These are phyloP conservation scores for Magnaporthiopsis poae DNA, from an alignment of 2,329 filamentous ascomycete genomes.

Conservation along the genomic window DNA sequence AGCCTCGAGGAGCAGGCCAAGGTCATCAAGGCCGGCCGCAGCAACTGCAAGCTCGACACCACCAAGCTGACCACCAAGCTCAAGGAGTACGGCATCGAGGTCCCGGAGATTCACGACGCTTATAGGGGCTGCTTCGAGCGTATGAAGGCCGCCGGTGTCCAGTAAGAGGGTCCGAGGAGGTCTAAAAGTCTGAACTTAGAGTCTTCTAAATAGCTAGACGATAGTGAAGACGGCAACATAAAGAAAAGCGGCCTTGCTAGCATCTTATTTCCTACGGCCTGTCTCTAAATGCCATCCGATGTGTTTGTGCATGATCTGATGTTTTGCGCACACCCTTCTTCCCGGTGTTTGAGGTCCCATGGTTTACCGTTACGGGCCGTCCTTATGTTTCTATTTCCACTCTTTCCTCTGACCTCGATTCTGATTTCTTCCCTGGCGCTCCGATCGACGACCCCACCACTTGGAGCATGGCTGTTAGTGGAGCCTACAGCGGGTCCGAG, in stretches of 20 bases:
- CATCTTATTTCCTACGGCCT: background rate
- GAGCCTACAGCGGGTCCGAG: background rate
- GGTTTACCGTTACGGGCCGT: too few species aligned
- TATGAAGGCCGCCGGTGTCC: slow-evolving; percentile 47
- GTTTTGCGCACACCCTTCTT: too few species aligned
- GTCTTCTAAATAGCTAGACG: background rate
- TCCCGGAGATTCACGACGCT: slow-evolving; percentile 53
- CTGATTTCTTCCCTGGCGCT: too few species aligned
- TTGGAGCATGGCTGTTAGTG: too few species aligned
- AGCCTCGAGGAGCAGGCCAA: slow-evolving; percentile 55
- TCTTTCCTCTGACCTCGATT: too few species aligned
- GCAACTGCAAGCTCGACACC: slow-evolving; percentile 56
- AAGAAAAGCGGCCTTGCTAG: background rate
- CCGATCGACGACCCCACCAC: too few species aligned
- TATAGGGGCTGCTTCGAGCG: slow-evolving; percentile 54
- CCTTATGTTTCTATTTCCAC: background rate
- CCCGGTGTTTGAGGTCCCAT: too few species aligned
- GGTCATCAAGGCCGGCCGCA: slow-evolving; percentile 57
- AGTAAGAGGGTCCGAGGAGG: slow-evolving; percentile 23
- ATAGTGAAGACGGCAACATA: background rate
- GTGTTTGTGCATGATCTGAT: too few species aligned
- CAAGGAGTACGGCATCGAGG: slow-evolving; percentile 45
- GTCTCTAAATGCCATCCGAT: too few species aligned
- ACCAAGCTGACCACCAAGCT: slow-evolving; percentile 52
- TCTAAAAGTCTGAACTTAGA: background rate